Percentiles rank a stretch among this genome's conserved stretches.
Conservation (phyloP, 2,329 filamentous ascomycete species). For the Fusarium sp. region DNA sequence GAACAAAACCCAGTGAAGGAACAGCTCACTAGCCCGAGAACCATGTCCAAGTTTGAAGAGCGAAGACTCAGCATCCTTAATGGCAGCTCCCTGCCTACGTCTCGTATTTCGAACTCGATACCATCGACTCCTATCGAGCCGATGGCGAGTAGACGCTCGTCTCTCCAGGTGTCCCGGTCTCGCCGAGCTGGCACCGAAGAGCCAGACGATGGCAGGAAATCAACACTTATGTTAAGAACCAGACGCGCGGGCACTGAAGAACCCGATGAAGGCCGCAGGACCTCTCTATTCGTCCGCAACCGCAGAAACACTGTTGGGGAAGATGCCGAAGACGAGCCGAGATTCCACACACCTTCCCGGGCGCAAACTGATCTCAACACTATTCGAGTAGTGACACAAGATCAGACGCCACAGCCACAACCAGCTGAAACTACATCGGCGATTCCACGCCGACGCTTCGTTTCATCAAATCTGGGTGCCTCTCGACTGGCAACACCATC, state of each 20-base stretch:
- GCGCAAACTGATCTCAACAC: conserved; percentile 68
- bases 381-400: conserved; percentile 51
- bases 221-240: conserved; percentile 60
- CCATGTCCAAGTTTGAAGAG: conserved; percentile 67
- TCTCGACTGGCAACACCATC: conserved; percentile 61
- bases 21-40: conserved; percentile 60
- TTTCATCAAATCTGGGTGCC: conserved; percentile 61
- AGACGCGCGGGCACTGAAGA: conserved; percentile 64
- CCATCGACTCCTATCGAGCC: conserved; percentile 59
- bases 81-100: conserved; percentile 60
- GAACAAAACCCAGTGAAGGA: conserved; percentile 57
- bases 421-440: conserved; percentile 41
- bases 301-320: conserved; percentile 63
- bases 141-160: conserved; percentile 62
- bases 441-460: conserved; percentile 67
- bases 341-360: conserved; percentile 69
- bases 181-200: conserved; percentile 63
- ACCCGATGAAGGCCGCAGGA: conserved; percentile 60
- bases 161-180: conserved; percentile 60
- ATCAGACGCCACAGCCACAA: conserved; percentile 48
- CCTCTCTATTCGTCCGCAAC: conserved; percentile 60
- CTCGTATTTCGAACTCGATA: conserved; percentile 57
- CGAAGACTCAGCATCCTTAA: conserved; percentile 63
- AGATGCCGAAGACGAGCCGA: conserved; percentile 62
- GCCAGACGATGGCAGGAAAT: conserved; percentile 60